These are phyloP conservation scores for Arachnomyces sp. DNA, from an alignment of 2,329 filamentous ascomycete species.

Conservation along the genomic window DNA sequence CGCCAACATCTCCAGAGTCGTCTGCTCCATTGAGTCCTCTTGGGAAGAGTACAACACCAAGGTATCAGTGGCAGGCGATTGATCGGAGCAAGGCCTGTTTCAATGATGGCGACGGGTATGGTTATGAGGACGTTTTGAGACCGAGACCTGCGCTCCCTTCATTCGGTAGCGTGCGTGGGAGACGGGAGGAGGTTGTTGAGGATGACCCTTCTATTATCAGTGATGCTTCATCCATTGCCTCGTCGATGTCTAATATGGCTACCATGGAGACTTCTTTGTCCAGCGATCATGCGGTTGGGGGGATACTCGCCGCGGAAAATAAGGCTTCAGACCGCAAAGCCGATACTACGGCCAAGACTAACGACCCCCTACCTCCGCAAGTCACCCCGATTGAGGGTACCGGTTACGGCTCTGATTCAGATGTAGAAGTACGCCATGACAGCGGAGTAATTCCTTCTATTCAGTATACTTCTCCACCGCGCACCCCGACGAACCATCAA, in stretches of 20 bases:
- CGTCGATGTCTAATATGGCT: conserved; percentile 39
- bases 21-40: conserved; percentile 26
- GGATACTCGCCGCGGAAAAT: conserved; percentile 35
- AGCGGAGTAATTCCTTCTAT: too few relatives aligned
- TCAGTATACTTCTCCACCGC: conserved; percentile 6
- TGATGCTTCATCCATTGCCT: conserved; percentile 25
- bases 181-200: conserved; percentile 24
- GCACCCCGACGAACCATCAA: background rate
- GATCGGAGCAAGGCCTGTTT: conserved; percentile 5
- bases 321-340: conserved; percentile 25
- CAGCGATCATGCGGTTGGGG: conserved; percentile 45
- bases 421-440: conserved; percentile 9
- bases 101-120: conserved; percentile 34
- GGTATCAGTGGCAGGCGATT: conserved; percentile 24
- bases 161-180: conserved; percentile 54
- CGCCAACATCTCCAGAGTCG: conserved; percentile 34
- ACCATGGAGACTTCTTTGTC: conserved; percentile 30
- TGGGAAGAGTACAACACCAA: conserved; percentile 21
- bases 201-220: conserved; percentile 16
- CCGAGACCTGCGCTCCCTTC: conserved; percentile 52
- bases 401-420: conserved; percentile 55
- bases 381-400: conserved; percentile 61
- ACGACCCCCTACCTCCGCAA: conserved; percentile 61
- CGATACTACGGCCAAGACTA: conserved; percentile 21
- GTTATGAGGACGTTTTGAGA: conserved; percentile 49